Conservation (phyloP, 2,329 filamentous ascomycete species). For the Nothophoma quercina region DNA sequence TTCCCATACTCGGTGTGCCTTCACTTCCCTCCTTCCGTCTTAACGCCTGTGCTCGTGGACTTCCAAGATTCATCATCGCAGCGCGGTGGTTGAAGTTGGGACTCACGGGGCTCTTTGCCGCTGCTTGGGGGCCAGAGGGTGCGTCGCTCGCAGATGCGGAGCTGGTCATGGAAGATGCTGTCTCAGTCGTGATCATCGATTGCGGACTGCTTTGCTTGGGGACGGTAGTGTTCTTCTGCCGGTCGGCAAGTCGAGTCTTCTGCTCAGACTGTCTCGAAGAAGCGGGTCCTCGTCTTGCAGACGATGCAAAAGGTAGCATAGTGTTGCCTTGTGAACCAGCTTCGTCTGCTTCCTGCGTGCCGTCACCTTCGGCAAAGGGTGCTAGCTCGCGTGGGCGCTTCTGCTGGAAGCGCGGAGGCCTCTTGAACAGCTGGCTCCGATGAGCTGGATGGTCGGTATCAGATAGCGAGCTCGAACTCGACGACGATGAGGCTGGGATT, state of each 20-base stretch:
- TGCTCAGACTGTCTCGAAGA: constrained; percentile 24
- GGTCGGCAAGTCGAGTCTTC: constrained; percentile 12
- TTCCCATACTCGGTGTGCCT: constrained; percentile 61
- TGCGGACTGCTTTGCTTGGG: constrained; percentile 28
- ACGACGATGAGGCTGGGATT: constrained; percentile 35
- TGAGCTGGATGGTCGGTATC: constrained; percentile 48
- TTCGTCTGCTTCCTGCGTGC: constrained; percentile 55
- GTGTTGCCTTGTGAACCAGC: constrained; percentile 60
- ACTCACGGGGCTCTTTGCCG: constrained; percentile 31
- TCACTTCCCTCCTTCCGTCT: constrained; percentile 43
- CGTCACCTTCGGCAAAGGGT: constrained; percentile 39
- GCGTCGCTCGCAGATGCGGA: constrained; percentile 47
- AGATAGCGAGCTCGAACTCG: constrained; percentile 45
- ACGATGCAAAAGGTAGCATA: constrained; percentile 55
- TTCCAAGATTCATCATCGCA: constrained; percentile 64
- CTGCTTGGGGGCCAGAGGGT: constrained; percentile 25
- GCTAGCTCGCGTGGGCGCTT: constrained; percentile 39
- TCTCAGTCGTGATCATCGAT: constrained; percentile 32
- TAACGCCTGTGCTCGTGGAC: constrained; percentile 49
- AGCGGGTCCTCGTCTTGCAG: constrained; percentile 15
- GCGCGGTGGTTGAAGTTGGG: constrained; percentile 63
- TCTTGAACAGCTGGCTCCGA: constrained; percentile 55
- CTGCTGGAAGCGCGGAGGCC: constrained; percentile 48
- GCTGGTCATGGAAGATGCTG: constrained; percentile 63
- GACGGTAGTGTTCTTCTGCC: constrained; percentile 5